Evolutionary conservation across 768 basidiomycete species (phyloP).

Genomic region (Boletus rufocinnamomeus): DNA sequence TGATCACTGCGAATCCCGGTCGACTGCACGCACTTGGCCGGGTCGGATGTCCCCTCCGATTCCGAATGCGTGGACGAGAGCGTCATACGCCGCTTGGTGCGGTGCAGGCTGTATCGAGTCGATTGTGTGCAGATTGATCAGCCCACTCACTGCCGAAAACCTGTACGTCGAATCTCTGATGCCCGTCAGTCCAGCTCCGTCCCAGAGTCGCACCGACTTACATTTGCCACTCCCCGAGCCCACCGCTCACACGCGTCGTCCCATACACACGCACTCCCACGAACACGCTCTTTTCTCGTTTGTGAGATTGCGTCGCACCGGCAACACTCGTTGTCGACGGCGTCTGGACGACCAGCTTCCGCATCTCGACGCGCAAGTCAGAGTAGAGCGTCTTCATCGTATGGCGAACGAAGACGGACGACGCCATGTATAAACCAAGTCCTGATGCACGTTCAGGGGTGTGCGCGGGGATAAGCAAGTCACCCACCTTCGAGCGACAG

Average conservation of each 20-base stretch:
- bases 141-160: constrained; percentile 67
- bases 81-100: constrained; percentile 68
- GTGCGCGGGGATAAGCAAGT: no score
- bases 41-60: constrained; percentile 18
- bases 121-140: constrained; percentile 63
- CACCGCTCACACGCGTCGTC: constrained; percentile 61
- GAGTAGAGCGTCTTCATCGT: constrained; percentile 76
- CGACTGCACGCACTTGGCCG: background rate
- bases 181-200: background rate
- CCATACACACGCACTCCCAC: constrained; percentile 60
- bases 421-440: constrained; percentile 69
- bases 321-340: background rate
- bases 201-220: constrained; percentile 35
- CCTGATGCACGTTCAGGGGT: constrained; percentile 44
- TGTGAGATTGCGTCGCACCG: background rate
- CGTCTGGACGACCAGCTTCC: constrained; percentile 43
- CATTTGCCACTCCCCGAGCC: constrained; percentile 72
- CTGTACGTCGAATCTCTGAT: constrained; percentile 68
- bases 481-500: constrained; percentile 68
- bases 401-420: constrained; percentile 67
- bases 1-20: constrained; percentile 4
- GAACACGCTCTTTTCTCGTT: constrained; percentile 59
- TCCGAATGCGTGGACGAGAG: constrained; percentile 35
- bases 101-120: constrained; percentile 81
- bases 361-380: constrained; percentile 58